phyloP scores from a whole-genome alignment of 257 asterid genomes.

The Ophiorrhiza pumila region DNA sequence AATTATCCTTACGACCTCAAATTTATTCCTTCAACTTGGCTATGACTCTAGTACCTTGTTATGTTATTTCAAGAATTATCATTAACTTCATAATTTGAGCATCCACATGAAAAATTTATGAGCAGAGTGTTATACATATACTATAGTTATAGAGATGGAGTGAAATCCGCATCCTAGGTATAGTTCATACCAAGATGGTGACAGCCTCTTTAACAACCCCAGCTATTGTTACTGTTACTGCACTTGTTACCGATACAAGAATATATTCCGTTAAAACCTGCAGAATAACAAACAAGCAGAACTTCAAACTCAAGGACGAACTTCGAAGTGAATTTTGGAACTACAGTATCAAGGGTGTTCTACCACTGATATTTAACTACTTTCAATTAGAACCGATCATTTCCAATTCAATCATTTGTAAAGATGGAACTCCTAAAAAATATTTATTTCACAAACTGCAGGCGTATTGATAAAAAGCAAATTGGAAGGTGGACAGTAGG shows the following conservation, averaged over 20 bases:
- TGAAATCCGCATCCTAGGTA: constrained; percentile 5
- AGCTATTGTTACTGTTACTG: constrained; percentile 95
- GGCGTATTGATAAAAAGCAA: not conserved
- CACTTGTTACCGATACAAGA: constrained; percentile 94
- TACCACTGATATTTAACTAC: not conserved
- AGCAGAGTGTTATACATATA: not conserved
- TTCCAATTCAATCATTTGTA: not conserved
- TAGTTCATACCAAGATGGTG: constrained; percentile 69
- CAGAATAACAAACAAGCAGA: constrained; percentile 17
- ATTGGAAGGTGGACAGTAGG: not conserved
- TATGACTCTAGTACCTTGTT: not conserved
- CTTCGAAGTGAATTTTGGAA: not conserved
- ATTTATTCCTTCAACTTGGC: not conserved
- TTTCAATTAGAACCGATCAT: not conserved
- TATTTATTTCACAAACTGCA: not conserved
- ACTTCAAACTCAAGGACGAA: constrained; percentile 4
- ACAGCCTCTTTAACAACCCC: constrained; percentile 99
- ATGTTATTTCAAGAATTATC: not conserved
- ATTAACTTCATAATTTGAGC: not conserved
- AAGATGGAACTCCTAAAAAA: not conserved
- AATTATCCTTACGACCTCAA: not conserved
- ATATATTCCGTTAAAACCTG: constrained; percentile 95
- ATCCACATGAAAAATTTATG: not conserved
- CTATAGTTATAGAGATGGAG: not conserved
- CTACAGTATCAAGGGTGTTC: not conserved